Base-by-base conservation (phyloP, 1,139 yeast genomes). In the Protomyces gravidus region DNA sequence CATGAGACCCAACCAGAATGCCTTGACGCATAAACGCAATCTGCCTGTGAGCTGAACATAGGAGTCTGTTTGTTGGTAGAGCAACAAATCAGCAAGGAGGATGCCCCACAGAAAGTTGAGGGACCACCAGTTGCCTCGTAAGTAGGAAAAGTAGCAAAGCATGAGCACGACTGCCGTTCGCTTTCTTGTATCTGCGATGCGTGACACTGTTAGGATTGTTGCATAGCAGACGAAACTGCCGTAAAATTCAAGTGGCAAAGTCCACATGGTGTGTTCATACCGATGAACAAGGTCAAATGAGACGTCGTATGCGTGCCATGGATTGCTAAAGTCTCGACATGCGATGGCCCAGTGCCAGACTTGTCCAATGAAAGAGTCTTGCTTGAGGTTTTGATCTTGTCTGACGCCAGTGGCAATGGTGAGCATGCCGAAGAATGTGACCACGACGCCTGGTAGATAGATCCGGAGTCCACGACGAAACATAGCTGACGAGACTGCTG, bases 181-280 rank as follows among this genome's bases (percentile, higher is more conserved):
- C 19, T 52, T 52, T 5, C 19, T 15, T 15, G 57, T 45, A 23
- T 45, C 36, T n/a, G 26, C 21, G 15, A 52, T 49, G 21, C 50
- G 50, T 6, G 57, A 26, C 17, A 45, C 33, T 5, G 45, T 49
- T 4, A 52, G 45, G 6, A 52, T 9, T 13, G 57, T 45, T 5
- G 33, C 25, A 23, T 23, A 52, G 25, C 57, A 52, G 15, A 52
- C 57, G 4, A 52, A 13, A 13, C 50, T 45, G 32, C 57, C 57
- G 15, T 52, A 52, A 26, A 45, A 52, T 23, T 52, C 57, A 6
- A 52, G 21, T 3, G 57, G 57, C 30, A 52, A 25, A 13, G 57
- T 52, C 57, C 57, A 52, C 57, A 52, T 45, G 45, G 46, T 49
- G 26, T 52, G 57, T 7, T 52, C 57, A 32, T 52, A 52, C 5